These are phyloP conservation scores for Mycena indigotica DNA, from an alignment of 768 basidiomycete species.

Conservation along the genomic window DNA sequence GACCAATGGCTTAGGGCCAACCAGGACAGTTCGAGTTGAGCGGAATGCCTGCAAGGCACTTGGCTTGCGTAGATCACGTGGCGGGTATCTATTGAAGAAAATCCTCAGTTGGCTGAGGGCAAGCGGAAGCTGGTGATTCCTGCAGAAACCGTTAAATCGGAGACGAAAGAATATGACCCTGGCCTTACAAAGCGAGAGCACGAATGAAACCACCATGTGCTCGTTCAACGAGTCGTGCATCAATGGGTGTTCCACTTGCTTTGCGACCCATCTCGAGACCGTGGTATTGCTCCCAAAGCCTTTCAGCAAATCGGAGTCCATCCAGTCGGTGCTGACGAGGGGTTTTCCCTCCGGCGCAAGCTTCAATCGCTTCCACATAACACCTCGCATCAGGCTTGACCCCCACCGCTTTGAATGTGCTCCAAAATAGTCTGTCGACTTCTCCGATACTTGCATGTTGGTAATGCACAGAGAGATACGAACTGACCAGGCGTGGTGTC, in stretches of 20 bases:
- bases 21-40: slow-evolving; percentile 60
- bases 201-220: slow-evolving; percentile 72
- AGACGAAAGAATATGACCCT: slow-evolving; percentile 2
- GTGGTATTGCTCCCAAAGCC: slow-evolving; percentile 70
- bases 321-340: slow-evolving; percentile 49
- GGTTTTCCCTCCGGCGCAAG: slow-evolving; percentile 50
- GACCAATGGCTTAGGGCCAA: slow-evolving; percentile 64
- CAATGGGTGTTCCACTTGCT: slow-evolving; percentile 31
- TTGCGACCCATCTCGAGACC: slow-evolving; percentile 43
- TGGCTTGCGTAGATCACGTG: slow-evolving; percentile 47
- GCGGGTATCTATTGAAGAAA: slow-evolving; percentile 70
- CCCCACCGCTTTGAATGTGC: slow-evolving; percentile 45
- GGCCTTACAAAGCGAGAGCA: slow-evolving; percentile 59
- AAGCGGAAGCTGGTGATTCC: slow-evolving; percentile 50
- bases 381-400: slow-evolving; percentile 54
- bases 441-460: slow-evolving; percentile 50
- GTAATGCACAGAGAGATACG: slow-evolving; percentile 81
- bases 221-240: slow-evolving; percentile 62
- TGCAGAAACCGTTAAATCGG: too few relatives aligned
- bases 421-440: slow-evolving; percentile 52
- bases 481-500: slow-evolving; percentile 67
- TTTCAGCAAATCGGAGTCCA: slow-evolving; percentile 55
- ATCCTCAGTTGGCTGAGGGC: slow-evolving; percentile 59
- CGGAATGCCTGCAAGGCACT: slow-evolving; percentile 50
- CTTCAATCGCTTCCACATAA: slow-evolving; percentile 69